Percentiles rank a stretch among this genome's conserved stretches.
phyloP scores from a whole-genome alignment of 2,329 filamentous ascomycete species.

The Plectosphaerella sp. region DNA sequence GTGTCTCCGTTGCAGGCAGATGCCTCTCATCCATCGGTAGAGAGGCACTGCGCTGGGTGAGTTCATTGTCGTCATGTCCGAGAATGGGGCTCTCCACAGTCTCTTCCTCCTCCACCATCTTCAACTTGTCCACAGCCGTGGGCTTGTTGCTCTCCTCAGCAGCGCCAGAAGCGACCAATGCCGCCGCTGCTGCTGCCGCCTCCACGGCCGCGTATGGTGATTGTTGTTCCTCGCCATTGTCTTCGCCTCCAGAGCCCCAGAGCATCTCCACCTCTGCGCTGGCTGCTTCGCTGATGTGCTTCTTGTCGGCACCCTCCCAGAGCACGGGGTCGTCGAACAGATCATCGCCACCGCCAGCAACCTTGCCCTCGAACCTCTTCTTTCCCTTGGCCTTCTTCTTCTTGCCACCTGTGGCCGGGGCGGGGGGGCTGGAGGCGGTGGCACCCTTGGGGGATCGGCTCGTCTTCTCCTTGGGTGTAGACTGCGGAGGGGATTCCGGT shows the following conservation, averaged over 20 bases:
- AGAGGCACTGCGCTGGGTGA: not conserved
- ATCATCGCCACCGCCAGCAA: conserved; percentile 32
- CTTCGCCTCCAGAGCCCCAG: conserved; percentile 19
- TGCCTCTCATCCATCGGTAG: not conserved
- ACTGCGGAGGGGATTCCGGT: not conserved
- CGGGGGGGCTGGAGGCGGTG: too few relatives aligned
- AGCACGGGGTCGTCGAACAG: conserved; percentile 38
- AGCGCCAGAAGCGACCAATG: not conserved
- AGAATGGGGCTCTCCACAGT: conserved; percentile 34
- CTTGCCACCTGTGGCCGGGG: conserved; percentile 13
- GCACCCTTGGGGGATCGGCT: not conserved
- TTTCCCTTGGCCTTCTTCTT: conserved; percentile 29
- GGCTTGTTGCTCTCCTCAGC: conserved; percentile 9
- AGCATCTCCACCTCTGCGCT: conserved; percentile 23
- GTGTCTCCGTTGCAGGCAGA: not conserved
- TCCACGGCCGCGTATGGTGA: not conserved
- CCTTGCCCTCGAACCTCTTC: conserved; percentile 27
- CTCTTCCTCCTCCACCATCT: conserved; percentile 18
- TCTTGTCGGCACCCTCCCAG: conserved; percentile 39
- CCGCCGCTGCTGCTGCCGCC: not conserved
- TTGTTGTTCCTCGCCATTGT: conserved; percentile 6
- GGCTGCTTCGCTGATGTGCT: conserved; percentile 16
- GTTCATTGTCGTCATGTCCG: conserved; percentile 16
- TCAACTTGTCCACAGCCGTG: conserved; percentile 6
- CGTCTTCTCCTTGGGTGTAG: not conserved